Evolutionary conservation across 2,329 filamentous ascomycete species (phyloP).

Genomic region (Penicillium expansum): DNA sequence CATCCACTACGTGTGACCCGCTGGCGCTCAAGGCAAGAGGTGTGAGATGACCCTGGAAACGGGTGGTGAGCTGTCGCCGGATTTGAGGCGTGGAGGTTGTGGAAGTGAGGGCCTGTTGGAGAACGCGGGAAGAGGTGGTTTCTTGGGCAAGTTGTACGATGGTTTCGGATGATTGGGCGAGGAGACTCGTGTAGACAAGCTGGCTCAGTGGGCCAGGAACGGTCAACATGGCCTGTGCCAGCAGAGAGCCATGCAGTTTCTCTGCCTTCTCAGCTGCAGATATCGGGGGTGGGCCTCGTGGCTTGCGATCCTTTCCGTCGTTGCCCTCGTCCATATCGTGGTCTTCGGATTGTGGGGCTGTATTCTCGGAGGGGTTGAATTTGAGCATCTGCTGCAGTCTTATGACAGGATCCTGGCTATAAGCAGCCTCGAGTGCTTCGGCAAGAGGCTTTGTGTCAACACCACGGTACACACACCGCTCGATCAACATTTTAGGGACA

Average conservation of each 20-base stretch:
- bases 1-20: slow-evolving; percentile 67
- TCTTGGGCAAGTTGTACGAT: slow-evolving; percentile 66
- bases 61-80: slow-evolving; percentile 62
- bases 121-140: slow-evolving; percentile 57
- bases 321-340: slow-evolving; percentile 48
- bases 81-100: slow-evolving; percentile 54
- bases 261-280: slow-evolving; percentile 52
- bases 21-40: slow-evolving; percentile 60
- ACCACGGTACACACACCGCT: slow-evolving; percentile 70
- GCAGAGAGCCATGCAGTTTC: slow-evolving; percentile 77
- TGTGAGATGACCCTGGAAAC: slow-evolving; percentile 60
- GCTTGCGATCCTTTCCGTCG: slow-evolving; percentile 33
- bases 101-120: slow-evolving; percentile 62
- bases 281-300: slow-evolving; percentile 15
- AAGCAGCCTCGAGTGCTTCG: slow-evolving; percentile 56
- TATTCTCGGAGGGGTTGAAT: slow-evolving; percentile 36
- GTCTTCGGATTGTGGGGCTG: slow-evolving; percentile 33
- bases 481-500: slow-evolving; percentile 77
- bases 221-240: slow-evolving; percentile 75
- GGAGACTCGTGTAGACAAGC: slow-evolving; percentile 70
- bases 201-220: slow-evolving; percentile 67
- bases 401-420: slow-evolving; percentile 50
- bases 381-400: slow-evolving; percentile 61
- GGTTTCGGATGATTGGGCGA: slow-evolving; percentile 55
- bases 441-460: slow-evolving; percentile 58